Evolutionary conservation across 2,329 filamentous ascomycete species (phyloP), one percentile per base, ranked within the genome.

Genomic region (Fusarium pseudoanthophilum): DNA sequence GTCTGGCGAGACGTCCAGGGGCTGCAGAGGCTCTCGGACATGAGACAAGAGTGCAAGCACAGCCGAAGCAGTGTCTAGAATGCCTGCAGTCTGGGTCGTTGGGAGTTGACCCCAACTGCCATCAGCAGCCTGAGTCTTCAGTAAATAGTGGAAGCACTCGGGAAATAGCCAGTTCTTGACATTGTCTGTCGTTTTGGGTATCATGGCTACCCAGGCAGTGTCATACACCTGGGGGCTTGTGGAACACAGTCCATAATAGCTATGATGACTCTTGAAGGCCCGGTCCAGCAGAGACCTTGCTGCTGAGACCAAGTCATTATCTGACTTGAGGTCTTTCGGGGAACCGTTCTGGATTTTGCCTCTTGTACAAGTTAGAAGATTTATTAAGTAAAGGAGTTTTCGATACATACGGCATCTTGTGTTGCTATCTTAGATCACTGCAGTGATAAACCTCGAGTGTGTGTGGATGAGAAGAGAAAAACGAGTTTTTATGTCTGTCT

Each of bases 171-270:
- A 64, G 2, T 26, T 5, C 5, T 52, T 59, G 0, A 11, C 18
- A 32, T 21, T 21, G 4, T 26, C 21, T 2, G 36, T 43, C 0
- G 10, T 45, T 16, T 60, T 64, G 2, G 45, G 4, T 28, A 64
- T 26, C 61, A 64, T 64, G 15, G 61, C 36, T 5, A 60, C 55
- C 61, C 61, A 64, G 16, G 55, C 61, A 7, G 61, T 60, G n/a
- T 64, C 61, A 28, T 64, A 64, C 4, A 60, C 45, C 26, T 64
- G 55, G 8, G 39, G 45, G 32, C 45, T 64, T 0, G 61, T 64
- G 5, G 61, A 51, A 30, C 61, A 37, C 0, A 64, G 37, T 3
- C 61, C 61, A 2, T 64, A 64, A 11, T 64, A 34, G 24, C 34
- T 18, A n/a, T 64, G 28, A n/a, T 60, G 37, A 13, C 37, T 60